These are phyloP conservation scores for Melastoma malabathricum DNA, from an alignment of 345 rosid species.

Conservation along the genomic window DNA sequence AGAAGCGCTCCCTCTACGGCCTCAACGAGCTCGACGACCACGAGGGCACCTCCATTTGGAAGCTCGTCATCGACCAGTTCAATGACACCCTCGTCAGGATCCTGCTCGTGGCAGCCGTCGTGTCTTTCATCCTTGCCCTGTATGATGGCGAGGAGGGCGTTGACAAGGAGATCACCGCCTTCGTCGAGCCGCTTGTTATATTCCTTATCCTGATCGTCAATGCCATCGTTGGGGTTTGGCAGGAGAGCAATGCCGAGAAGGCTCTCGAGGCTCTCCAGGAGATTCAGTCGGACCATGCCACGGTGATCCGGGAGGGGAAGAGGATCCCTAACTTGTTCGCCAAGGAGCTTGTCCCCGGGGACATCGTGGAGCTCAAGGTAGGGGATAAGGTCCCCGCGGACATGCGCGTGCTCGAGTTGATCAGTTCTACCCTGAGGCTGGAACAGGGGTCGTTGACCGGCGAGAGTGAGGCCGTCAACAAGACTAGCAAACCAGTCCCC, in stretches of 20 bases:
- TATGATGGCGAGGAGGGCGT: conserved; percentile 44
- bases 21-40: conserved; percentile 50
- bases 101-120: conserved; percentile 37
- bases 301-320: conserved; percentile 36
- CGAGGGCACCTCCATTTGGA: conserved; percentile 39
- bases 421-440: conserved; percentile 46
- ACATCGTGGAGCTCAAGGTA: conserved; percentile 49
- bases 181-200: conserved; percentile 63
- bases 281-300: conserved; percentile 57
- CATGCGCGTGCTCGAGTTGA: conserved; percentile 41
- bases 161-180: conserved; percentile 52
- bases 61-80: conserved; percentile 43
- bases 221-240: conserved; percentile 60
- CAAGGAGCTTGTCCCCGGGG: conserved; percentile 53
- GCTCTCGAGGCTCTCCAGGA: conserved; percentile 59
- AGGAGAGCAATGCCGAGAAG: conserved; percentile 61
- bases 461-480: conserved; percentile 57
- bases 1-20: conserved; percentile 31
- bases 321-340: conserved; percentile 26
- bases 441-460: conserved; percentile 69
- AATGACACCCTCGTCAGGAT: conserved; percentile 52
- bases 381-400: conserved; percentile 74
- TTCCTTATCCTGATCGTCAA: conserved; percentile 55
- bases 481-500: conserved; percentile 27
- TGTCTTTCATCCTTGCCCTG: conserved; percentile 56